phyloP scores from a whole-genome alignment of 2,329 filamentous ascomycete genomes.

The Myriangium duriaei region DNA sequence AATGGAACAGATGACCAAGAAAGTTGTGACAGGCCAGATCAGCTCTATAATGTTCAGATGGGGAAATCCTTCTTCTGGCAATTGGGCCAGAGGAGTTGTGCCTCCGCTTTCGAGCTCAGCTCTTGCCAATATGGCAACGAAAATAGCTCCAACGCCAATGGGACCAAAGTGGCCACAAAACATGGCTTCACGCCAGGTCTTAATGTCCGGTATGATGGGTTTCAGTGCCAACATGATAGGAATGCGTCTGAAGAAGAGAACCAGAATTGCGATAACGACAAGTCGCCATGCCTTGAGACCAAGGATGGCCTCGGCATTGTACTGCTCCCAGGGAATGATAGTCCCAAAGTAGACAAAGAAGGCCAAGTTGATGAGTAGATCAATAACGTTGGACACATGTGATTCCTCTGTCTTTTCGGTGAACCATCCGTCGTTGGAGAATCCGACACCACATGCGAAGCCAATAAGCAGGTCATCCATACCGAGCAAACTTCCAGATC shows the following conservation, averaged over 20 bases:
- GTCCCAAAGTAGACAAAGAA: conserved; percentile 98
- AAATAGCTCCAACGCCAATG: conserved; percentile 93
- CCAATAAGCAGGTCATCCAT: conserved; percentile 90
- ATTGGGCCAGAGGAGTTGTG: conserved; percentile 57
- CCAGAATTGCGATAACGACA: conserved; percentile 84
- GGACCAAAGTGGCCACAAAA: conserved; percentile 97
- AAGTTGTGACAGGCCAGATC: conserved; percentile 92
- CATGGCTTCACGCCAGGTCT: conserved; percentile 92
- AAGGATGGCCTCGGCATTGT: conserved; percentile 55
- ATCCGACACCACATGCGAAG: conserved; percentile 92
- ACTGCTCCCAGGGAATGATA: conserved; percentile 92
- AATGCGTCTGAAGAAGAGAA: conserved; percentile 90
- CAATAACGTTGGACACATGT: conserved; percentile 98
- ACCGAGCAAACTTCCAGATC: conserved; percentile 80
- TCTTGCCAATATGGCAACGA: conserved; percentile 81
- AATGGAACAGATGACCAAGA: conserved; percentile 88
- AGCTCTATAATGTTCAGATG: conserved; percentile 64
- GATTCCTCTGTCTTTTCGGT: conserved; percentile 96
- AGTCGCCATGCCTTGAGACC: conserved; percentile 79
- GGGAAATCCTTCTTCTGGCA: conserved; percentile 46
- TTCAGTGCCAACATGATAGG: conserved; percentile 88
- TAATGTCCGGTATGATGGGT: conserved; percentile 88
- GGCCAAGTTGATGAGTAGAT: conserved; percentile 87
- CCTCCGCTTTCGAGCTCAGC: conserved; percentile 73
- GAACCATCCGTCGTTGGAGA: conserved; percentile 99